Evolutionary conservation across 106 monocot species (phyloP), one percentile per base, ranked within the genome.

Genomic region (Allium cepa): DNA sequence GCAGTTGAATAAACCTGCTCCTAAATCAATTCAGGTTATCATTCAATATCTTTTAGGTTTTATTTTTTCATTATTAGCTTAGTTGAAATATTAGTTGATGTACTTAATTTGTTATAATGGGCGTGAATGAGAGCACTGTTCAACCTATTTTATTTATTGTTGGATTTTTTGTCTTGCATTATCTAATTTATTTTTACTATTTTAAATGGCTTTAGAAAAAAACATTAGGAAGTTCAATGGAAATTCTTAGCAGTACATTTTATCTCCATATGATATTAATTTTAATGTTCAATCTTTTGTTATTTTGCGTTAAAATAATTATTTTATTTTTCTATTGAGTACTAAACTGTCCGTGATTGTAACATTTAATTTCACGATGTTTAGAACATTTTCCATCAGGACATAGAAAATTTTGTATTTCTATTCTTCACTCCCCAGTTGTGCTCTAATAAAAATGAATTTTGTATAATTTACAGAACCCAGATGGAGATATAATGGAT

Each of bases 401-500:
- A 36, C 36, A 36, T 15, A 55, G 15, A 55, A 55, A 55, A 55
- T 0, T 2, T 2, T 11, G 0, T 12, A 55, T 55, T 55, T 55
- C 7, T 2, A 36, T 36, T 36, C 5, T 36, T 36, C 4, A 5
- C 1, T 36, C 0, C 36, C 36, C 5, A 36, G 15, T 55, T 55
- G 53, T 55, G 53, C 53, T 55, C 14, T 66, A 49, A 66, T 52
- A 12, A 66, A 66, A 51, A 26, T 67, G 47, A 1, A 63, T 26
- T 22, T 16, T 17, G 49, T 4, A 11, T 56, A 69, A 48, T 69
- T 48, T 62, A 11, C 79, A 90, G 90, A 90, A 86, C 56, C 86
- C 90, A 72, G 90, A 90, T 87, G 90, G 90, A 72, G 90, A 90
- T 69, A 72, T 74, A 13, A 90, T 90, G 63, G 90, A 90, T 57